Conservation (phyloP, 2,329 filamentous ascomycete genomes). For the Aspergillus nomiae region DNA sequence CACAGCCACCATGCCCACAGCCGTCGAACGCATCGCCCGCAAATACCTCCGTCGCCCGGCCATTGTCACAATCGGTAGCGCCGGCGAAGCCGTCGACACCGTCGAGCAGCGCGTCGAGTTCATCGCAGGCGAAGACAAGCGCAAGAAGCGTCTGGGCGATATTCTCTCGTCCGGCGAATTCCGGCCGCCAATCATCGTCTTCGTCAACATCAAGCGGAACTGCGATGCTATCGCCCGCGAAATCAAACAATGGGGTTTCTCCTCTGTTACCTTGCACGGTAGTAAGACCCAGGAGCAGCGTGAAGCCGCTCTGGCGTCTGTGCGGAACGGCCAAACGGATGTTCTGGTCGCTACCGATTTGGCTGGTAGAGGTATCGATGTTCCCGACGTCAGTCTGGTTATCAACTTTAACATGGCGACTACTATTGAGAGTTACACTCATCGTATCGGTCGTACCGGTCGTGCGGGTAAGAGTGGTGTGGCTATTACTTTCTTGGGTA, state of each 20-base stretch:
- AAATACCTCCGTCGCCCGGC: constrained; percentile 93
- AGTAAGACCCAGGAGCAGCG: constrained; percentile 97
- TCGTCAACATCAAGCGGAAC: constrained; percentile 99
- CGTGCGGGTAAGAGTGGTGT: constrained; percentile 96
- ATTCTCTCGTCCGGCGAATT: constrained; percentile 82
- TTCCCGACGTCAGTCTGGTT: constrained; percentile 88
- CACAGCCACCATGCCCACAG: constrained; percentile 94
- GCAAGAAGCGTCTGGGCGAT: constrained; percentile 93
- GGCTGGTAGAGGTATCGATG: constrained; percentile 96
- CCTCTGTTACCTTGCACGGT: constrained; percentile 86
- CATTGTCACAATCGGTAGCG: constrained; percentile 91
- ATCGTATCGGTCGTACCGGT: constrained; percentile 94
- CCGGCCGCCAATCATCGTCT: constrained; percentile 90
- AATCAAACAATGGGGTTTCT: constrained; percentile 92
- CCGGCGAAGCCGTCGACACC: constrained; percentile 93
- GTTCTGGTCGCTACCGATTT: constrained; percentile 95
- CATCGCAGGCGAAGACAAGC: constrained; percentile 85
- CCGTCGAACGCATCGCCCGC: constrained; percentile 92
- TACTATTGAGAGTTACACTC: constrained; percentile 92
- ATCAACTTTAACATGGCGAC: constrained; percentile 99
- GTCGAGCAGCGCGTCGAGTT: constrained; percentile 97
- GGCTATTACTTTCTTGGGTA: constrained; percentile 91
- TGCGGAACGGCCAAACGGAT: constrained; percentile 77
- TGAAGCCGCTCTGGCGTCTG: constrained; percentile 84
- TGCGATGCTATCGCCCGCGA: constrained; percentile 93